Percentiles rank a stretch among this genome's conserved stretches.
These are phyloP conservation scores for Sicyos baderoa DNA, from an alignment of 306 rosid genomes.

Conservation along the genomic window DNA sequence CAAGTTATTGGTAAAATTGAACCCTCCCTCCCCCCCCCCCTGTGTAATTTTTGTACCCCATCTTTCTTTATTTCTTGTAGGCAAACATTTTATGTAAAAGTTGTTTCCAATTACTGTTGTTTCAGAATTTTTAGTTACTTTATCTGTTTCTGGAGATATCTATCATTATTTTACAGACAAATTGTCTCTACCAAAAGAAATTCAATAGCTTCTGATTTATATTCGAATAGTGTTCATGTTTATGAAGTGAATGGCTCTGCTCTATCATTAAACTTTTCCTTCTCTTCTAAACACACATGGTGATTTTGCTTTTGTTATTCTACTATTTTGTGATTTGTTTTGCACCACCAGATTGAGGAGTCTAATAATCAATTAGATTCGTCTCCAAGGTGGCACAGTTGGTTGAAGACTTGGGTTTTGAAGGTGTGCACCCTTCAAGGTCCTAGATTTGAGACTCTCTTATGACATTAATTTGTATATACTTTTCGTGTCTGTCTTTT, in stretches of 20 bases:
- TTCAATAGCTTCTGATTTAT: background rate
- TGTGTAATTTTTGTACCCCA: no score
- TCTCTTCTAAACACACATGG: background rate
- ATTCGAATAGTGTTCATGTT: background rate
- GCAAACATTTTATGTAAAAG: slow-evolving; percentile 9
- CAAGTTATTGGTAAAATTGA: background rate
- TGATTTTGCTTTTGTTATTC: background rate
- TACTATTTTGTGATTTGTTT: no score
- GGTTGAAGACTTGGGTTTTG: no score
- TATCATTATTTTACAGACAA: background rate
- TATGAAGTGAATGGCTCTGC: background rate
- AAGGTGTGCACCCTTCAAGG: no score
- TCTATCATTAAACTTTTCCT: background rate
- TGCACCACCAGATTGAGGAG: background rate
- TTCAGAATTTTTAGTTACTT: background rate
- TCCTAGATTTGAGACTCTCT: no score
- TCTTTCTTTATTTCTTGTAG: background rate
- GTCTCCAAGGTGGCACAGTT: no score
- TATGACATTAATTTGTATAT: no score
- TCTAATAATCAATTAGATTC: background rate
- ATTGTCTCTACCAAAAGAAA: background rate
- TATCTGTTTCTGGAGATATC: background rate
- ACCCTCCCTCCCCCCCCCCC: no score
- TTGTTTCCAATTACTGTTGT: background rate
- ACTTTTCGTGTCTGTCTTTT: no score